phyloP scores from a whole-genome alignment of 2,329 filamentous ascomycete species.

The Venturia carpophila region DNA sequence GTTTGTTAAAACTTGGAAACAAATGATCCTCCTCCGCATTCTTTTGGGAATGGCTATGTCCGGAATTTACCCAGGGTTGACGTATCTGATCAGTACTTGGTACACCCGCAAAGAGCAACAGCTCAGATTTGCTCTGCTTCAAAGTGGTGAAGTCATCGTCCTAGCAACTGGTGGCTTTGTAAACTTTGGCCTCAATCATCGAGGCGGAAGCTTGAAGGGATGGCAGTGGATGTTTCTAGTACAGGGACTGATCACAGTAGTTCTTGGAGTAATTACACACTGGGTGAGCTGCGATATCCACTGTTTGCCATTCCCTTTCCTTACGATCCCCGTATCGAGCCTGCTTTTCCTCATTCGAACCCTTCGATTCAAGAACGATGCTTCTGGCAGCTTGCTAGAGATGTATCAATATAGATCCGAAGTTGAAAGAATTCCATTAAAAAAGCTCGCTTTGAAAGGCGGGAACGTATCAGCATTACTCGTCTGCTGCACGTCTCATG shows the following conservation, averaged over 20 bases:
- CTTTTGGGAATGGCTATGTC: slow-evolving; percentile 49
- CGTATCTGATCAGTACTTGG: slow-evolving; percentile 49
- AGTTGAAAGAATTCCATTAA: neutral
- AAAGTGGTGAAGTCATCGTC: slow-evolving; percentile 56
- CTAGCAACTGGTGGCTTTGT: slow-evolving; percentile 59
- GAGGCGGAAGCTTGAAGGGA: slow-evolving; percentile 50
- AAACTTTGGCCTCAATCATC: slow-evolving; percentile 60
- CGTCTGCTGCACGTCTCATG: neutral
- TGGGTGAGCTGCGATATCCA: slow-evolving; percentile 29
- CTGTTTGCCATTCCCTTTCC: neutral
- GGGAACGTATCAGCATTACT: too few species aligned
- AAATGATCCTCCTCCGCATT: slow-evolving; percentile 43
- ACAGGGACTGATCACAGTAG: slow-evolving; percentile 51
- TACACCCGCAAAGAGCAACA: slow-evolving; percentile 57
- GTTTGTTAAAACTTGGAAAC: slow-evolving; percentile 44
- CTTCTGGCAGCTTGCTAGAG: neutral
- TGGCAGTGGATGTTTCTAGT: slow-evolving; percentile 66
- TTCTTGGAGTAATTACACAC: slow-evolving; percentile 54
- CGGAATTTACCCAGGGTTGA: slow-evolving; percentile 47
- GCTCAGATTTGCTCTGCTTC: slow-evolving; percentile 56
- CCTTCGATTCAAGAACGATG: neutral
- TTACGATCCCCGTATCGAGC: neutral
- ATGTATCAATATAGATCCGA: neutral
- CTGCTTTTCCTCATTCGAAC: neutral
- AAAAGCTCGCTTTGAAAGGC: neutral